Base-by-base conservation (phyloP, 805 yeast genomes). In the Wickerhamiella kurtzmanii region DNA sequence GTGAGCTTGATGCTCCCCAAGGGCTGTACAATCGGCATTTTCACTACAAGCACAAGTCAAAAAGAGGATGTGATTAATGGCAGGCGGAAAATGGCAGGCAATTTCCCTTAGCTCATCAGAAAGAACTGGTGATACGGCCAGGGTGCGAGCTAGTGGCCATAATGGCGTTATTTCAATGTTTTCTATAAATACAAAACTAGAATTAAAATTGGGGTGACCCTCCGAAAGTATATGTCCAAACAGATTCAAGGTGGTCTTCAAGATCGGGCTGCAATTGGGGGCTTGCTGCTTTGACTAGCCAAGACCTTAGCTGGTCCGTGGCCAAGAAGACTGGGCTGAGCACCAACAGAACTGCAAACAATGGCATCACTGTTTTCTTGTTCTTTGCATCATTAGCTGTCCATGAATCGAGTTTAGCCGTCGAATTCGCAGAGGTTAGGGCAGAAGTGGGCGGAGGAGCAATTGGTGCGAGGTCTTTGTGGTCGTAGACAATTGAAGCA, bases 1-100 rank as follows among this genome's bases (percentile, higher is more conserved):
- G 98, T 92, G 57, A 92, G 73, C 60, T 79, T 82, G 53, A 92
- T 88, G 63, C 85, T 95, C 35, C 84, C 79, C 15, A 79, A 74
- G 2, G 98, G 98, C 65, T 92, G 97, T 54, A 81, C 79, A 51
- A 88, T 86, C 16, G 69, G 67, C 79, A 74, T 74, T 46, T 37
- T 54, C 21, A 22, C 19, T 4, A 2, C 15, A n/a, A n/a, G n/a
- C n/a, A n/a, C n/a, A n/a, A n/a, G n/a, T 16, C 2, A 21, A n/a
- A 43, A 2, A 37, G 8, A 4, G 16, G n/a, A 6, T 22, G 18
- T 3, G 42, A 63, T 63, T 19, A 9, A 28, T 9, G 35, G 13
- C 35, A 28, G 15, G 35, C 15, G n/a, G n/a, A n/a, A n/a, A n/a
- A n/a, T n/a, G n/a, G n/a, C n/a, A n/a, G n/a, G n/a, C n/a, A n/a